Conservation (phyloP, 768 basidiomycete species). For the button mushroom (Agaricus bisporus) region DNA sequence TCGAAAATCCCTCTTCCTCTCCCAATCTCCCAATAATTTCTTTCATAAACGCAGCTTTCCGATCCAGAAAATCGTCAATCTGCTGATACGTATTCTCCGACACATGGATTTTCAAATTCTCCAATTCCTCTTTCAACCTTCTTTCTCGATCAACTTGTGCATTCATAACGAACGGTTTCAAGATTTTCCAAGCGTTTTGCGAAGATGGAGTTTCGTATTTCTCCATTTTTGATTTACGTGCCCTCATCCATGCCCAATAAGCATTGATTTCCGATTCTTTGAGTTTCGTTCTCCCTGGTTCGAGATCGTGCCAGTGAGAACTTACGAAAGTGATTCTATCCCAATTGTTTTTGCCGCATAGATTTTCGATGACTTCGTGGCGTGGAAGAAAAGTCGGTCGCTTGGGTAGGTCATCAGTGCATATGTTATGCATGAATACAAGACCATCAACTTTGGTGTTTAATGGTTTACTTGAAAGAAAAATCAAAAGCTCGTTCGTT, state of each 20-base stretch:
- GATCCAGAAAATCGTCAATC: neutral
- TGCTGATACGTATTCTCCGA: neutral
- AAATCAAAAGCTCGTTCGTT: too few relatives aligned
- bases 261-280: neutral
- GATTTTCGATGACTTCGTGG: neutral
- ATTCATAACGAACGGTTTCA: neutral
- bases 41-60: neutral
- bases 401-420: neutral
- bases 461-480: neutral
- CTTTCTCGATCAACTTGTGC: neutral
- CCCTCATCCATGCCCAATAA: neutral
- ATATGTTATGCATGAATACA: conserved; percentile 8
- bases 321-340: neutral
- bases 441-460: neutral
- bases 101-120: neutral
- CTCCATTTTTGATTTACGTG: neutral
- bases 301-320: neutral
- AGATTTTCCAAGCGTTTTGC: neutral
- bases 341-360: neutral
- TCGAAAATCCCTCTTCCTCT: neutral
- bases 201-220: neutral
- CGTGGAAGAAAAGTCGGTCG: neutral
- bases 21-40: neutral
- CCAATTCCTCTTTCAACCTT: neutral
- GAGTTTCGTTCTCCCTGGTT: neutral